These are phyloP conservation scores for Aeschynomene evenia DNA, from an alignment of 306 rosid genomes.

Conservation along the genomic window DNA sequence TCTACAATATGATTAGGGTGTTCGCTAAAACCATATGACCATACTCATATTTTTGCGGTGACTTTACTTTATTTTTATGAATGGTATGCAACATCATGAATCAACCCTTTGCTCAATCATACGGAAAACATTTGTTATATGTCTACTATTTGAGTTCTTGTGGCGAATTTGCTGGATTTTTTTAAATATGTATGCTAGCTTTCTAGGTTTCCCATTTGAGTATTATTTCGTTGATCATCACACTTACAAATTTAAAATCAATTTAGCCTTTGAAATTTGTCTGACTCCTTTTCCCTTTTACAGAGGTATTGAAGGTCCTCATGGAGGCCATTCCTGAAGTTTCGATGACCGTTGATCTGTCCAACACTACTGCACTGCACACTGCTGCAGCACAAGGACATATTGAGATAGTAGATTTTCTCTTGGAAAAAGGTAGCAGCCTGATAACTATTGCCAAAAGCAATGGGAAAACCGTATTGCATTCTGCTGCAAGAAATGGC, in stretches of 20 bases:
- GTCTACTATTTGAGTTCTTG: not conserved
- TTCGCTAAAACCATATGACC: constrained; percentile 3
- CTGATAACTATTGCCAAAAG: constrained; percentile 59
- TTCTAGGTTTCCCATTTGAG: not conserved
- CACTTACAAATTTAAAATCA: not conserved
- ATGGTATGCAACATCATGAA: constrained; percentile 1
- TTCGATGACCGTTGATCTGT: constrained; percentile 68
- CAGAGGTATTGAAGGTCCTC: constrained; percentile 69
- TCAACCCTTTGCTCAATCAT: constrained; percentile 10
- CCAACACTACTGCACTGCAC: constrained; percentile 81
- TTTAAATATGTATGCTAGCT: not conserved
- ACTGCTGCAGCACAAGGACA: constrained; percentile 83
- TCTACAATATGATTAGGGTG: constrained; percentile 16
- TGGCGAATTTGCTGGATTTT: not conserved
- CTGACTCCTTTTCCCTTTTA: constrained; percentile 21
- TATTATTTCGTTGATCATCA: constrained; percentile 3
- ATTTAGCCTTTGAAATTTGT: constrained; percentile 13
- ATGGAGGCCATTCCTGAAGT: constrained; percentile 64
- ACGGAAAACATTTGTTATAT: constrained; percentile 6
- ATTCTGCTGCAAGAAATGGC: constrained; percentile 81
- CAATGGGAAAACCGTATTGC: constrained; percentile 75
- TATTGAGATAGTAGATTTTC: constrained; percentile 52
- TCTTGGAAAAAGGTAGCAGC: constrained; percentile 48
- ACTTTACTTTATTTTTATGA: constrained; percentile 23
- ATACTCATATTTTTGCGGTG: not conserved